Percentiles rank a stretch among this genome's conserved stretches.
Evolutionary conservation across 306 rosid genomes (phyloP).

Genomic region (Hylodesmum podocarpum): DNA sequence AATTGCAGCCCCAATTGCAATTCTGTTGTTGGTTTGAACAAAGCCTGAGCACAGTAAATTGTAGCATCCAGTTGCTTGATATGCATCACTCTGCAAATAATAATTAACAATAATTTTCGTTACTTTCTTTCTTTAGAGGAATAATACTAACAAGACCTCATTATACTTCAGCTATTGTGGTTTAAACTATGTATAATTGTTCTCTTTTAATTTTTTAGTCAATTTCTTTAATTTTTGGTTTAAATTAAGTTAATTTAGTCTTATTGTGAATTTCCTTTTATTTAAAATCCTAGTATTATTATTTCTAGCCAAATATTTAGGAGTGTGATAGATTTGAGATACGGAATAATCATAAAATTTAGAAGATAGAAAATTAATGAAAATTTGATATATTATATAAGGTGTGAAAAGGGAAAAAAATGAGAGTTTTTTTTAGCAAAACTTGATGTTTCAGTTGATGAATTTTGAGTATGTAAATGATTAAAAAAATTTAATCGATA

Average conservation of each 20-base stretch:
- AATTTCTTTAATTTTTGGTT: too few relatives aligned
- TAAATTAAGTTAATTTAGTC: background rate
- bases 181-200: background rate
- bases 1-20: constrained; percentile 96
- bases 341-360: background rate
- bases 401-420: background rate
- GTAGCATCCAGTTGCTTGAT: constrained; percentile 97
- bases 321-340: background rate
- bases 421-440: background rate
- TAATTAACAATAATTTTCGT: background rate
- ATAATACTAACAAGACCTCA: background rate
- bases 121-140: background rate
- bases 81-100: constrained; percentile 80
- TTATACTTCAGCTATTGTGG: background rate
- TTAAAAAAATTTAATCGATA: background rate
- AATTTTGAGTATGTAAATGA: background rate
- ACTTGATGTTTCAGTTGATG: background rate
- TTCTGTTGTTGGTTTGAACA: constrained; percentile 83
- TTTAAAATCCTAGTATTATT: background rate
- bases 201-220: too few relatives aligned
- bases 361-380: background rate
- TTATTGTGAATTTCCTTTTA: background rate
- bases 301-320: background rate
- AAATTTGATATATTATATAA: background rate
- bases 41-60: constrained; percentile 91